phyloP scores from a whole-genome alignment of 75 land plant genomes.

The Cryptomeria japonica region DNA sequence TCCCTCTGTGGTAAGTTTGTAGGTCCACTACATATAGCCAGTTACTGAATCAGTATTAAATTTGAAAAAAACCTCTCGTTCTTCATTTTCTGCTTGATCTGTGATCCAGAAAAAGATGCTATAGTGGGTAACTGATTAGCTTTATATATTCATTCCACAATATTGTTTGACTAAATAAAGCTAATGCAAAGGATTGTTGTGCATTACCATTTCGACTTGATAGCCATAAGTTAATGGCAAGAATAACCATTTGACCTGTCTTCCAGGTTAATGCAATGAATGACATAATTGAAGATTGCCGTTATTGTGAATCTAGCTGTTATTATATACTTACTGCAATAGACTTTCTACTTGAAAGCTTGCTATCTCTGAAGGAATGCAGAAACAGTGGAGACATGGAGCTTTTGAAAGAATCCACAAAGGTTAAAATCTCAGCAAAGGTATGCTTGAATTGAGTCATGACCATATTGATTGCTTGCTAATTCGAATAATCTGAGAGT shows the following conservation, averaged over 20 bases:
- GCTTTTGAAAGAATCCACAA: background rate
- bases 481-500: background rate
- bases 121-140: background rate
- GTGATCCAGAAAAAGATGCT: background rate
- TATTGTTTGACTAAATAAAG: background rate
- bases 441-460: background rate
- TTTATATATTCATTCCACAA: background rate
- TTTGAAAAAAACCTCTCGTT: background rate
- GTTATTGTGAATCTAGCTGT: slow-evolving; percentile 25
- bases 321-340: slow-evolving; percentile 30
- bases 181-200: background rate
- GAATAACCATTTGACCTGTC: background rate
- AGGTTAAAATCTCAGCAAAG: slow-evolving; percentile 5
- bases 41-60: background rate
- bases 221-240: background rate
- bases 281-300: slow-evolving; percentile 13
- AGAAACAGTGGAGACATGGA: background rate
- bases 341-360: slow-evolving; percentile 24
- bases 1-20: slow-evolving; percentile 47
- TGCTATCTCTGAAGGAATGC: background rate
- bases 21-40: background rate
- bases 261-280: slow-evolving; percentile 43
- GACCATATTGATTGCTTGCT: background rate
- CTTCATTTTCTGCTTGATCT: background rate
- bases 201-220: background rate